phyloP scores from a whole-genome alignment of 768 basidiomycete genomes.

The Butyriboletus loyo region DNA sequence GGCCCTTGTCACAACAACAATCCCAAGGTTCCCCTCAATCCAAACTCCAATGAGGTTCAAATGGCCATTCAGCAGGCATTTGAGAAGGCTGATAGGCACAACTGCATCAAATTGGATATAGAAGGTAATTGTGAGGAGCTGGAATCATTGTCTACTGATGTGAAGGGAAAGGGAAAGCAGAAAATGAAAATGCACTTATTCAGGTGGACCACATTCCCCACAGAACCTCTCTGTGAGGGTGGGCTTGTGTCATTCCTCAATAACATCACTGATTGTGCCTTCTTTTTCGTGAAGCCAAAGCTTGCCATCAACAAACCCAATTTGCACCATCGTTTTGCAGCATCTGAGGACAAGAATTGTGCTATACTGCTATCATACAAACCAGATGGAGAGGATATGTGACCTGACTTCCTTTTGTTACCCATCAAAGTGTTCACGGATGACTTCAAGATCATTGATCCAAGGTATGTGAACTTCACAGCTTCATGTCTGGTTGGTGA shows the following conservation, averaged over 20 bases:
- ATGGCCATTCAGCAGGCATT: constrained; percentile 3
- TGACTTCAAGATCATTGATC: background rate
- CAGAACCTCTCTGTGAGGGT: background rate
- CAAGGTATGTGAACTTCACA: background rate
- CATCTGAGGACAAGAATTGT: background rate
- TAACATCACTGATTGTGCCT: background rate
- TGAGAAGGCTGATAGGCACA: background rate
- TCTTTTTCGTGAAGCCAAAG: background rate
- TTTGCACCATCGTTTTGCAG: background rate
- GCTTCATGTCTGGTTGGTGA: background rate
- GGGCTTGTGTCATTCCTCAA: constrained; percentile 7
- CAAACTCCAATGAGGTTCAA: background rate
- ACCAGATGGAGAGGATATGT: constrained; percentile 1
- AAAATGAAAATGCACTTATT: background rate
- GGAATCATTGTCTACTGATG: no score
- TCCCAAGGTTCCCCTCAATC: background rate
- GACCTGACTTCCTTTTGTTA: constrained; percentile 13
- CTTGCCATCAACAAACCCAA: background rate
- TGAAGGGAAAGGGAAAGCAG: background rate
- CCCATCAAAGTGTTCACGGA: constrained; percentile 6
- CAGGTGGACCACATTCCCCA: background rate
- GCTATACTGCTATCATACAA: background rate
- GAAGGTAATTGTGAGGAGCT: background rate
- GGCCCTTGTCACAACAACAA: no score
- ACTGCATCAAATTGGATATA: background rate